phyloP scores from a whole-genome alignment of 2,329 filamentous ascomycete species.

The Trichoderma guizhouense region DNA sequence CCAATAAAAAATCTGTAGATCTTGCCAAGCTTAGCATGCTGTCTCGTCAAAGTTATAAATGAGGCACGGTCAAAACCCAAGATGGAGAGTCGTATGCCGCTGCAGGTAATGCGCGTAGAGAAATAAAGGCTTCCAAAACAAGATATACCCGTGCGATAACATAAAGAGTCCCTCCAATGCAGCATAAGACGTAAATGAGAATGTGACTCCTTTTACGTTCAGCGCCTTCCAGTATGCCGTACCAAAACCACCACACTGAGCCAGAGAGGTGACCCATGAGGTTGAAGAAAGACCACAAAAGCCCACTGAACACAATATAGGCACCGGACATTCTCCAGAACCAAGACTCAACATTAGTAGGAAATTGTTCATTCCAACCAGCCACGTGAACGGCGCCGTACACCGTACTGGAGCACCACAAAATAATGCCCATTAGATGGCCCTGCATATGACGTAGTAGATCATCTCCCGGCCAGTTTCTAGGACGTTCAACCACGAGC shows the following conservation, averaged over 20 bases:
- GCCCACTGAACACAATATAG: slow-evolving; percentile 15
- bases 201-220: slow-evolving; percentile 4
- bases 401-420: not conserved
- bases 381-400: not conserved
- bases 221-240: slow-evolving; percentile 12
- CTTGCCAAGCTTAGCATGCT: not conserved
- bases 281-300: slow-evolving; percentile 14
- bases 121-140: slow-evolving; percentile 13
- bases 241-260: slow-evolving; percentile 13
- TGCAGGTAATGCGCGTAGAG: slow-evolving; percentile 10
- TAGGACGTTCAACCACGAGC: slow-evolving; percentile 10
- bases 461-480: slow-evolving; percentile 17
- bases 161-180: slow-evolving; percentile 9
- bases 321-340: slow-evolving; percentile 6
- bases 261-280: slow-evolving; percentile 9
- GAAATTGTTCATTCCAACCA: not conserved
- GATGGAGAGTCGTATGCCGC: slow-evolving; percentile 8
- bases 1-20: not conserved
- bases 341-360: slow-evolving; percentile 6
- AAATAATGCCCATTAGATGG: not conserved
- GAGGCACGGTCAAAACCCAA: not conserved
- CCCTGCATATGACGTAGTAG: not conserved
- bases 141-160: slow-evolving; percentile 5
- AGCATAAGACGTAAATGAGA: not conserved
- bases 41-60: not conserved